Base-by-base conservation (phyloP, 2,329 filamentous ascomycete genomes). In the Botrytis pseudocinerea region DNA sequence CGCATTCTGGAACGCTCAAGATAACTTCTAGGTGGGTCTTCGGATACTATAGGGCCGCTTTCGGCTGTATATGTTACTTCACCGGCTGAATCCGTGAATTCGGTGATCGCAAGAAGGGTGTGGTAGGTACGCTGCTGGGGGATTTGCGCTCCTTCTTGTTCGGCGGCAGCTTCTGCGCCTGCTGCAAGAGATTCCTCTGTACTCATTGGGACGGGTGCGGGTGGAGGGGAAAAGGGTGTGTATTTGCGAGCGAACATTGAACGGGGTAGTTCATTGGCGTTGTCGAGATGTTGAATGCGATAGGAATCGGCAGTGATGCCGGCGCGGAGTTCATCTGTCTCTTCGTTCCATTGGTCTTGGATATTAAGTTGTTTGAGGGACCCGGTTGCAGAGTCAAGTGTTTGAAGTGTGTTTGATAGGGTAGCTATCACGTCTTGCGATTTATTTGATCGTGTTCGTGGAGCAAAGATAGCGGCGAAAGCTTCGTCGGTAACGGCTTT, bases 151-250 rank as follows among this genome's bases (percentile, higher is more conserved):
- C 80, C 78, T 48, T 78, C 75, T 38, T 64, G 60, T n/a, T 76
- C 74, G 51, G 80, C 79, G 51, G 78, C 75, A 38, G 81, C 79
- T 75, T 83, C 80, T 74, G 81, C 78, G 60, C 83, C 81, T 76
- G 83, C 82, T 76, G 79, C 76, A 74, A 79, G 72, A 35, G 80
- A 78, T 62, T 83, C 80, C 59, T 79, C 74, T 63, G 82, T 79
- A 73, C 81, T 78, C 81, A 82, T 89, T 84, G 93, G 88, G 74
- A 89, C 84, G 0, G 95, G 96, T 61, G 91, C 84, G 32, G 95
- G 93, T n/a, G 95, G 96, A 35, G 93, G 92, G 72, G 90, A 88
- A 85, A 97, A 98, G 10, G 95, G 95, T 64, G 91, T 84, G 79
- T 95, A 93, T 75, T 89, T 88, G 78, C 89, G 90, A 42, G 60